Percentiles rank a stretch among this genome's conserved stretches.
Evolutionary conservation across 1,284 basidiomycete species (phyloP).

Genomic region (Trichosporon faecale): DNA sequence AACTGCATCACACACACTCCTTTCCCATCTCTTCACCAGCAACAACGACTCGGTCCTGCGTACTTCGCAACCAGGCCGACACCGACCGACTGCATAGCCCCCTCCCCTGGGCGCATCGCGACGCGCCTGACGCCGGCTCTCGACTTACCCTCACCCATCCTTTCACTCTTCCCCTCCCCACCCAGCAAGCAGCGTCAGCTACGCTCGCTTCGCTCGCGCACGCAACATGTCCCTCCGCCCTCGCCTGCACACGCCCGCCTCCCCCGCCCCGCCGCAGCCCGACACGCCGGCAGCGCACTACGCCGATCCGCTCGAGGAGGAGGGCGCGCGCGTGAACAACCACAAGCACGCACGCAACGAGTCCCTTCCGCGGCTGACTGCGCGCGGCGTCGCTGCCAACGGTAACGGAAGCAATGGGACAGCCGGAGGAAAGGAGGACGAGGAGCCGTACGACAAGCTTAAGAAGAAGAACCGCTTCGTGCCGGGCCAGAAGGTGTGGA

Average conservation of each 20-base stretch:
- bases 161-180: not conserved
- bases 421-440: not conserved
- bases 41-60: not conserved
- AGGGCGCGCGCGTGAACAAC: conserved; percentile 2
- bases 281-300: conserved; percentile 26
- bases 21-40: not conserved
- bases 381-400: not conserved
- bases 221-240: conserved; percentile 15
- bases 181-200: not conserved
- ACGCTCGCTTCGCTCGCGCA: not conserved
- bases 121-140: too few relatives aligned
- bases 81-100: not conserved
- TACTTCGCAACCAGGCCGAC: too few relatives aligned
- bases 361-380: not conserved
- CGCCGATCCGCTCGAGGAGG: conserved; percentile 14
- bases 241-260: not conserved
- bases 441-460: conserved; percentile 1
- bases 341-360: conserved; percentile 8
- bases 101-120: too few relatives aligned
- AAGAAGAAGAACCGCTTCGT: conserved; percentile 1
- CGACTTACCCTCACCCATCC: not conserved
- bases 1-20: not conserved
- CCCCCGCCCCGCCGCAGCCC: conserved; percentile 12
- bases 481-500: conserved; percentile 36
- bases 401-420: not conserved